Evolutionary conservation across 257 asterid species (phyloP).

Genomic region (Salvia rosmarinus): DNA sequence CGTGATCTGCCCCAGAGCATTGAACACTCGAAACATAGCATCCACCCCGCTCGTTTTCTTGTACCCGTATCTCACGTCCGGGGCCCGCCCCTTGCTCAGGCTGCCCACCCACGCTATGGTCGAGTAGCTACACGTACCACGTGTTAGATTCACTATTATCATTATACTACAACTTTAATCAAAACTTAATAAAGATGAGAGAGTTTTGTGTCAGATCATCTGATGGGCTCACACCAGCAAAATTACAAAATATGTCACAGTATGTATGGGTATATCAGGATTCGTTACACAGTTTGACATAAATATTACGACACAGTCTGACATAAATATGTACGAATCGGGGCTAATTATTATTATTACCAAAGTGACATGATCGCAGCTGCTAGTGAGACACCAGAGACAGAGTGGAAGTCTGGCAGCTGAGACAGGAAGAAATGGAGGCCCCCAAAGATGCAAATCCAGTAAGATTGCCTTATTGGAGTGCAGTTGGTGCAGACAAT

Average conservation of each 20-base stretch:
- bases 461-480: conserved; percentile 67
- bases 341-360: conserved; percentile 38
- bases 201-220: no score
- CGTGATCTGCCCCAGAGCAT: conserved; percentile 78
- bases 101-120: conserved; percentile 86
- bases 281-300: no score
- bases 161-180: no score
- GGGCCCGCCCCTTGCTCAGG: conserved; percentile 61
- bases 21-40: conserved; percentile 67
- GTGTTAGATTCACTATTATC: no score
- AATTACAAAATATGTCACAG: no score
- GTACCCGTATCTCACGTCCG: conserved; percentile 69
- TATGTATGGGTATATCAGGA: no score
- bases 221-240: no score
- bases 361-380: conserved; percentile 93
- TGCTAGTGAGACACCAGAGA: conserved; percentile 74
- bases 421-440: conserved; percentile 86
- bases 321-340: no score
- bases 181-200: no score
- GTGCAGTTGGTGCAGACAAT: conserved; percentile 65
- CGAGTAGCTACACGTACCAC: conserved; percentile 57
- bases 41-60: conserved; percentile 57
- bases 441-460: conserved; percentile 89
- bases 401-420: conserved; percentile 82
- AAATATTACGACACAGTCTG: no score